A percentile compares a stretch with the other conserved stretches of the same genome.
Conservation (phyloP, 2,329 filamentous ascomycete species). For the Colletotrichum destructivum region DNA sequence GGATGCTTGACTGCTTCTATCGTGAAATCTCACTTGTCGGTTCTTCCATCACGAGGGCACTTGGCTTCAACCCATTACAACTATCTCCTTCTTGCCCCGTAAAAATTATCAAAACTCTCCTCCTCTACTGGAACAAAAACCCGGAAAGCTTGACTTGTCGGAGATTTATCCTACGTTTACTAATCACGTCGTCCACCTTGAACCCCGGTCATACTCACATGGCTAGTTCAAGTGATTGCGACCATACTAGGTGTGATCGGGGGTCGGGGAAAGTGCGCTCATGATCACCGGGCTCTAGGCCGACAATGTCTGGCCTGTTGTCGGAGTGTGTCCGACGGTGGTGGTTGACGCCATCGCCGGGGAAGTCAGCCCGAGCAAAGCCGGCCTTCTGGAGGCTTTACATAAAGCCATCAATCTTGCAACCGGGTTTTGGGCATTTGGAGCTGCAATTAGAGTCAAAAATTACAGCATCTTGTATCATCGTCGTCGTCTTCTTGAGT, state of each 20-base stretch:
- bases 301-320: background rate
- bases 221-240: background rate
- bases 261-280: background rate
- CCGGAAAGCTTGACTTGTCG: background rate
- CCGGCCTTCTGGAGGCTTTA: background rate
- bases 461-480: background rate
- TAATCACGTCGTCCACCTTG: background rate
- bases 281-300: background rate
- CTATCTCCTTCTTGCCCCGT: background rate
- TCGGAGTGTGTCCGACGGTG: background rate
- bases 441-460: background rate
- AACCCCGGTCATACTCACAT: background rate
- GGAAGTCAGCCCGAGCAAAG: background rate
- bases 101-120: background rate
- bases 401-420: background rate
- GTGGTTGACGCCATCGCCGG: conserved; percentile 1
- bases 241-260: background rate
- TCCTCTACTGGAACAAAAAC: background rate
- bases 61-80: background rate
- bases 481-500: background rate
- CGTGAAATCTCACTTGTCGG: background rate
- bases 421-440: background rate
- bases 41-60: background rate
- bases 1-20: background rate
- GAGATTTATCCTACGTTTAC: background rate